Evolutionary conservation across 2,329 filamentous ascomycete species (phyloP).

Genomic region (Hypoxylon sp.): DNA sequence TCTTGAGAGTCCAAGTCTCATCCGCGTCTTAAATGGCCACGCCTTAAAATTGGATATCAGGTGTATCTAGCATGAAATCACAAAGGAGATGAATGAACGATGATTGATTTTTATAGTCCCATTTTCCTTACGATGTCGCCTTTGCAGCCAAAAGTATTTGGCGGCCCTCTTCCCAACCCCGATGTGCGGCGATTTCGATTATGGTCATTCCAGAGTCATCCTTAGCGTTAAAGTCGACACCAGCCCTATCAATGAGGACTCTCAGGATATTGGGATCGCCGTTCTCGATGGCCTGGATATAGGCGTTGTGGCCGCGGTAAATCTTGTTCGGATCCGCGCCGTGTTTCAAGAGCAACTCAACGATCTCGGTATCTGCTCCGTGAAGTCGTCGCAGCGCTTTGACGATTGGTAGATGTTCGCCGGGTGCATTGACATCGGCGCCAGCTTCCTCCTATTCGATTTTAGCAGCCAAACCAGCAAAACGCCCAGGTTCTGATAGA

Average conservation of each 20-base stretch:
- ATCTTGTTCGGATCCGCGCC: slow-evolving; percentile 78
- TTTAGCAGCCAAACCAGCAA: slow-evolving; percentile 2
- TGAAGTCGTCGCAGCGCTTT: slow-evolving; percentile 75
- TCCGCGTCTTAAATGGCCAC: slow-evolving; percentile 22
- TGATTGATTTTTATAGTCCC: neutral
- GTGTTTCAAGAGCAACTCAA: slow-evolving; percentile 73
- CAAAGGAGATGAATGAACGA: slow-evolving; percentile 14
- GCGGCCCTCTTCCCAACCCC: slow-evolving; percentile 72
- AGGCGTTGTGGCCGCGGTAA: slow-evolving; percentile 76
- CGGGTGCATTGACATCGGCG: slow-evolving; percentile 76
- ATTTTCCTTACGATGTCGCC: slow-evolving; percentile 1
- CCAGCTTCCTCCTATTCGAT: slow-evolving; percentile 65
- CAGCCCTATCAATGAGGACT: slow-evolving; percentile 65
- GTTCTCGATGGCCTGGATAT: slow-evolving; percentile 77
- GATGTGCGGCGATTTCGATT: slow-evolving; percentile 69
- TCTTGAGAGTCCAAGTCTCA: slow-evolving; percentile 28
- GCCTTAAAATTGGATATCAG: slow-evolving; percentile 18
- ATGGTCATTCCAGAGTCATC: slow-evolving; percentile 70
- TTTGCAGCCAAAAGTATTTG: slow-evolving; percentile 59
- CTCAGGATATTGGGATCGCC: slow-evolving; percentile 69
- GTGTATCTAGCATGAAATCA: neutral
- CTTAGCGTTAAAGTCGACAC: slow-evolving; percentile 65
- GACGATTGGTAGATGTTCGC: slow-evolving; percentile 79
- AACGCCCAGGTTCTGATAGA: too few species aligned
- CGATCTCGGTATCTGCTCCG: slow-evolving; percentile 70